phyloP scores from a whole-genome alignment of 352 stramenopile genomes.

The Pythium vanterpoolii region DNA sequence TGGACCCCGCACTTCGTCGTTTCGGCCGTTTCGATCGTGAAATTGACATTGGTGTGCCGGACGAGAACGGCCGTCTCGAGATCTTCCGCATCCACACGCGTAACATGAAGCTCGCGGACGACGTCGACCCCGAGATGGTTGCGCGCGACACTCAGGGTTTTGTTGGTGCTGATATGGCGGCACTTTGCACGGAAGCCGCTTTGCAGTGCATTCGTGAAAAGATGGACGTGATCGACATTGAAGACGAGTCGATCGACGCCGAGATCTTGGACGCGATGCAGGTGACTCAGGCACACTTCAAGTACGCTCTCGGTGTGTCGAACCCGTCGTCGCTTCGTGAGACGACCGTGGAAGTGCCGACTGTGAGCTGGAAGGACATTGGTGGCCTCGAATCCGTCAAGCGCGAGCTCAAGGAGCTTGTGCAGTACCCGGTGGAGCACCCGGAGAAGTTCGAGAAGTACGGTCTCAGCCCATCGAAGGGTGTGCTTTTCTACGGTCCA shows the following conservation, averaged over 20 bases:
- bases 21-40: slow-evolving; percentile 99
- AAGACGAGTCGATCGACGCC: slow-evolving; percentile 98
- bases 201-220: slow-evolving; percentile 99
- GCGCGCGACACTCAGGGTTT: slow-evolving; percentile 99
- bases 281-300: slow-evolving; percentile 99
- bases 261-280: slow-evolving; percentile 99
- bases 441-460: slow-evolving; percentile 99
- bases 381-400: slow-evolving; percentile 98
- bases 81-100: slow-evolving; percentile 99
- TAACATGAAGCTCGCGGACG: slow-evolving; percentile 99
- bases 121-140: slow-evolving; percentile 98
- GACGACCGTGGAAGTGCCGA: slow-evolving; percentile 99
- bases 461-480: slow-evolving; percentile 91
- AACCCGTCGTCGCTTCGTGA: slow-evolving; percentile 99
- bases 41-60: slow-evolving; percentile 99
- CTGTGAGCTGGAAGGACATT: slow-evolving; percentile 99
- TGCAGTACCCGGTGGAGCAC: slow-evolving; percentile 99
- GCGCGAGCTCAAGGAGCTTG: slow-evolving; percentile 98
- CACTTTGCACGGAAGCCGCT: slow-evolving; percentile 97
- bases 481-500: slow-evolving; percentile 99
- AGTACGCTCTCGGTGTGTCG: slow-evolving; percentile 96
- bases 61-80: slow-evolving; percentile 98
- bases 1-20: slow-evolving; percentile 97
- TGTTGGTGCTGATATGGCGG: slow-evolving; percentile 98
- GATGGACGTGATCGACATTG: slow-evolving; percentile 99